Base-by-base conservation (phyloP, 139 green algal species). In the Haematococcus lacustris region DNA sequence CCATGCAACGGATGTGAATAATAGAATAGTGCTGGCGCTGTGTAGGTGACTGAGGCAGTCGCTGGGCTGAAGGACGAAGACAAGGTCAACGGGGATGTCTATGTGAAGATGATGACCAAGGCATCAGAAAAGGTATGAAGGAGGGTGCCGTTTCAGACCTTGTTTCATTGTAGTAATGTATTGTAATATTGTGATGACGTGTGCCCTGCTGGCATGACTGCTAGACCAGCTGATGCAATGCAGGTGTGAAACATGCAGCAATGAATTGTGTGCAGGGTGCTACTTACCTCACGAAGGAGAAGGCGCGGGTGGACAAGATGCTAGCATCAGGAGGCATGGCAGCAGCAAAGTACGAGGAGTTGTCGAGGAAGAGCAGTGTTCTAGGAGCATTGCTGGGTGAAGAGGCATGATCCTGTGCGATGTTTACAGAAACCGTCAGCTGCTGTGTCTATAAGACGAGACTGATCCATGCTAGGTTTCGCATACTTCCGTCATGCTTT, bases 71-170 rank as follows among this genome's bases (percentile, higher is more conserved):
- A 79, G n/a, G 71, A 51, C 23, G 79, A 83, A 6, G 80, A 82
- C 61, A 79, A 82, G 73, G 75, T 57, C 38, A 90, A 91, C 71
- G 88, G 66, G 5, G 78, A 85, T 32, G 61, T 93, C 43, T 96
- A 96, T 66, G 26, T 93, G 47, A 88, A 85, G 64, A 67, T 87
- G 30, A 77, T 89, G 68, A 65, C 80, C 61, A 93, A 93, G 81
- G 83, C 83, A 26, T 37, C 77, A 6, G 83, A 90, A 40, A 96
- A 96, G 88, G 88, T 86, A 32, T n/a, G n/a, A n/a, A n/a, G n/a
- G n/a, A n/a, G n/a, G n/a, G n/a, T n/a, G n/a, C n/a, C n/a, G n/a
- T n/a, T n/a, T n/a, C n/a, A n/a, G n/a, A n/a, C n/a, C n/a, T n/a
- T n/a, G n/a, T n/a, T n/a, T n/a, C n/a, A n/a, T n/a, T n/a, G n/a